Conservation (phyloP, 345 rosid genomes). For the Corchorus capsularis region DNA sequence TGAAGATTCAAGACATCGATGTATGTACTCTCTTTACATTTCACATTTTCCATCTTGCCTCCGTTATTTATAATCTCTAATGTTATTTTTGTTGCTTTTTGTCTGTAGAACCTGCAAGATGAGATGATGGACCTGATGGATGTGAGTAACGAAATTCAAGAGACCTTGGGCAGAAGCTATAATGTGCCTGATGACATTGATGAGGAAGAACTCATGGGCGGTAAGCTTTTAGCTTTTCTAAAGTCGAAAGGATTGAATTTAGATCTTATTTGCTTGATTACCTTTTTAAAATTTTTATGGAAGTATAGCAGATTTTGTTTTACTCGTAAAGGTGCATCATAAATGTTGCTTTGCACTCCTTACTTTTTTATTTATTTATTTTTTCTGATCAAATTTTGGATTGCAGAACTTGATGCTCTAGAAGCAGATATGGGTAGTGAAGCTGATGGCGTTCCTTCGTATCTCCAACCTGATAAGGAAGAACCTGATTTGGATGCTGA, state of each 20-base stretch:
- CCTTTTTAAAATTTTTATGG: not conserved
- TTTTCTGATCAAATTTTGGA: slow-evolving; percentile 8
- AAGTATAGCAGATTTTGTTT: not conserved
- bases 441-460: slow-evolving; percentile 85
- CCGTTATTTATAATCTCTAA: slow-evolving; percentile 12
- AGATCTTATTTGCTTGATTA: not conserved
- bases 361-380: not conserved
- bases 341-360: slow-evolving; percentile 1
- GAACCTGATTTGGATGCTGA: slow-evolving; percentile 73
- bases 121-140: slow-evolving; percentile 99
- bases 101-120: slow-evolving; percentile 87
- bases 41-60: slow-evolving; percentile 1
- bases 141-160: slow-evolving; percentile 93
- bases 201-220: slow-evolving; percentile 98
- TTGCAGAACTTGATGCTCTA: slow-evolving; percentile 90
- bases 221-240: slow-evolving; percentile 40
- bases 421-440: slow-evolving; percentile 99
- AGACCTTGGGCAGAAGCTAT: slow-evolving; percentile 92
- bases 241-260: not conserved
- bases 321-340: not conserved
- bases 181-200: slow-evolving; percentile 96
- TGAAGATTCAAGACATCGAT: slow-evolving; percentile 94
- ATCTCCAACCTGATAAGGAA: slow-evolving; percentile 90
- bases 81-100: slow-evolving; percentile 10
- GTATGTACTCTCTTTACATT: slow-evolving; percentile 41